These are phyloP conservation scores for Alternaria atra DNA, from an alignment of 2,329 filamentous ascomycete genomes.

Conservation along the genomic window DNA sequence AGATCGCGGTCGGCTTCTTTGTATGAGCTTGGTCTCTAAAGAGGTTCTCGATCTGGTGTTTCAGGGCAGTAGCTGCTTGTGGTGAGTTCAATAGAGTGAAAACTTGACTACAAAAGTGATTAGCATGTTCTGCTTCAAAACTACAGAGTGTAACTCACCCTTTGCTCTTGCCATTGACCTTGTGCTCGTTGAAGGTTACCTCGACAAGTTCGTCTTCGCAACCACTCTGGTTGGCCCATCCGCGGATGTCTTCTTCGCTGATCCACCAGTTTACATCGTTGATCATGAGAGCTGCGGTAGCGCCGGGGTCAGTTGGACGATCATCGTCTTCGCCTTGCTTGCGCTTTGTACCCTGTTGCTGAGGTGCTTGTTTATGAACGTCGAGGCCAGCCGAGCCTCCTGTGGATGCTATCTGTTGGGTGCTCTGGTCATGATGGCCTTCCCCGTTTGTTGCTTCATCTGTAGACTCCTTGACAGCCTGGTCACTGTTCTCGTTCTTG, in stretches of 20 bases:
- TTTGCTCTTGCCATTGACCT: constrained; percentile 98
- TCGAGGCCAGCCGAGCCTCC: constrained; percentile 50
- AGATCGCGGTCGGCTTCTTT: constrained; percentile 77
- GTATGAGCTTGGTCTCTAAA: constrained; percentile 64
- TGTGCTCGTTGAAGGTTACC: constrained; percentile 96
- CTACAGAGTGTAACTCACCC: constrained; percentile 67
- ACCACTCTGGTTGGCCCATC: constrained; percentile 80
- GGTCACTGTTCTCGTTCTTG: constrained; percentile 20
- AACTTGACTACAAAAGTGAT: constrained; percentile 64
- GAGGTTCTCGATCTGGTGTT: constrained; percentile 78
- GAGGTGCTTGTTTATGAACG: constrained; percentile 55
- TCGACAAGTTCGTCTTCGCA: constrained; percentile 89
- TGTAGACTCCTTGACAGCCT: constrained; percentile 31
- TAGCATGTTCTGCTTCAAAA: constrained; percentile 7
- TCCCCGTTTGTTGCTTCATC: constrained; percentile 33
- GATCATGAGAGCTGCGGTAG: constrained; percentile 78
- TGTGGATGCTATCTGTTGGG: constrained; percentile 57
- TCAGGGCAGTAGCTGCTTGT: constrained; percentile 85
- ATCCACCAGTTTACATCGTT: constrained; percentile 97
- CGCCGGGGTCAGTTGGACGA: constrained; percentile 65
- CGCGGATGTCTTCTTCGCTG: constrained; percentile 86
- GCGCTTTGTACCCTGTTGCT: constrained; percentile 68
- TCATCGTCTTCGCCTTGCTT: constrained; percentile 65
- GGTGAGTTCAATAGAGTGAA: constrained; percentile 86
- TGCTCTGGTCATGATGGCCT: constrained; percentile 39